Percentiles rank a stretch among this genome's conserved stretches.
Conservation (phyloP, 371 early-diverging fungal species). For the Mucor racemosus region DNA sequence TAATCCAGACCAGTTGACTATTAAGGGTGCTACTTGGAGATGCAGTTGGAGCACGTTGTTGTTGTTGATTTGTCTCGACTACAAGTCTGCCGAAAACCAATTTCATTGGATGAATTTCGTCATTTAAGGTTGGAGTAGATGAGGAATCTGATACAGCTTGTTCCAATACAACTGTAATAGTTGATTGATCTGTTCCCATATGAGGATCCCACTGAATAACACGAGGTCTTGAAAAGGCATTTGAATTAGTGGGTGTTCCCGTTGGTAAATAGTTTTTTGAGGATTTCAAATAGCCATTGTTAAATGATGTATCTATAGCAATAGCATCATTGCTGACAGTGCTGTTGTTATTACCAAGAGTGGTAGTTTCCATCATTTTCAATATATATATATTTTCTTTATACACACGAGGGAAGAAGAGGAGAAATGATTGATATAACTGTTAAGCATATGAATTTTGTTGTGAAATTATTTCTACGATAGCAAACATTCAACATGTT, state of each 20-base stretch:
- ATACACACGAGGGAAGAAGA: not conserved
- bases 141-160: slow-evolving; percentile 9
- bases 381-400: not conserved
- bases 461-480: too few species aligned
- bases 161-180: slow-evolving; percentile 23
- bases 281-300: slow-evolving; percentile 11
- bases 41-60: slow-evolving; percentile 21
- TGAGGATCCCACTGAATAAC: slow-evolving; percentile 32
- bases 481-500: too few species aligned
- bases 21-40: slow-evolving; percentile 4
- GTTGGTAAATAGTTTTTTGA: slow-evolving; percentile 7
- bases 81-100: slow-evolving; percentile 23
- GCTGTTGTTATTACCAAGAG: not conserved
- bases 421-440: not conserved
- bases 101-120: slow-evolving; percentile 21
- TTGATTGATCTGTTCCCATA: slow-evolving; percentile 25
- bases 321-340: not conserved
- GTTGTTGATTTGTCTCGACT: slow-evolving; percentile 26
- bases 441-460: too few species aligned
- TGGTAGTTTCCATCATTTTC: slow-evolving; percentile 5
- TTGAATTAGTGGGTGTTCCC: not conserved
- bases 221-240: slow-evolving; percentile 14
- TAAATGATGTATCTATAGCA: not conserved
- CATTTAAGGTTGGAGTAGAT: not conserved
- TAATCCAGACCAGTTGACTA: slow-evolving; percentile 18